Evolutionary conservation across 2,329 filamentous ascomycete species (phyloP).

Genomic region (Didymella segeticola): DNA sequence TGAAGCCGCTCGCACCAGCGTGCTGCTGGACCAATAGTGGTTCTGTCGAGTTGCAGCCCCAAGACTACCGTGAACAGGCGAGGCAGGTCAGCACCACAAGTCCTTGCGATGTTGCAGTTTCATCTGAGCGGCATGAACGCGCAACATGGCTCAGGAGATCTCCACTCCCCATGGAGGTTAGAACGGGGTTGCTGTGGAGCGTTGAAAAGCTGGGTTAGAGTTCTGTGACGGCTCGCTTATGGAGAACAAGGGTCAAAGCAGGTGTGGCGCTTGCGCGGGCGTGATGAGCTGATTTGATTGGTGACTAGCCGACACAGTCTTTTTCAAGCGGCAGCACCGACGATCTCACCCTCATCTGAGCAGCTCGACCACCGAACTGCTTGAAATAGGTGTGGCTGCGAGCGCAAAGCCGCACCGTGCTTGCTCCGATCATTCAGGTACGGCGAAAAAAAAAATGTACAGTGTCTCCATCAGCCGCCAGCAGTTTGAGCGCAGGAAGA

Average conservation of each 20-base stretch:
- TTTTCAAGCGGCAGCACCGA: constrained; percentile 31
- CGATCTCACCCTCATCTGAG: constrained; percentile 30
- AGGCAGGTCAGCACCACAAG: constrained; percentile 11
- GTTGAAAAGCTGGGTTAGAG: constrained; percentile 12
- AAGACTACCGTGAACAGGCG: constrained; percentile 2
- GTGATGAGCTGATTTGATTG: constrained; percentile 22
- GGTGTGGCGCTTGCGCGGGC: constrained; percentile 22
- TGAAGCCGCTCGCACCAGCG: constrained; percentile 24
- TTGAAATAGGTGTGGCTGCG: constrained; percentile 26
- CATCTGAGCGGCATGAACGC: constrained; percentile 15
- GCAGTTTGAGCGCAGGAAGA: not conserved
- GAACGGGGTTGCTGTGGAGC: constrained; percentile 19
- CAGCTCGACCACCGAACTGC: constrained; percentile 22
- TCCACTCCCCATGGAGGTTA: constrained; percentile 15
- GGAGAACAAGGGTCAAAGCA: constrained; percentile 18
- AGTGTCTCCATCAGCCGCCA: not conserved
- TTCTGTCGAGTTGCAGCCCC: constrained; percentile 8
- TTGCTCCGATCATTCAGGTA: constrained; percentile 33
- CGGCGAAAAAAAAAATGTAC: constrained; percentile 19
- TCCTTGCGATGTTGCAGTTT: constrained; percentile 20
- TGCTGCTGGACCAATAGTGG: constrained; percentile 23
- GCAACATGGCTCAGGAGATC: not conserved
- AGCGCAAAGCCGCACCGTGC: constrained; percentile 20
- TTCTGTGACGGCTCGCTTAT: constrained; percentile 29
- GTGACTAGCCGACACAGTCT: constrained; percentile 28